These are phyloP conservation scores for Trametes elegans DNA, from an alignment of 768 basidiomycete species.

Conservation along the genomic window DNA sequence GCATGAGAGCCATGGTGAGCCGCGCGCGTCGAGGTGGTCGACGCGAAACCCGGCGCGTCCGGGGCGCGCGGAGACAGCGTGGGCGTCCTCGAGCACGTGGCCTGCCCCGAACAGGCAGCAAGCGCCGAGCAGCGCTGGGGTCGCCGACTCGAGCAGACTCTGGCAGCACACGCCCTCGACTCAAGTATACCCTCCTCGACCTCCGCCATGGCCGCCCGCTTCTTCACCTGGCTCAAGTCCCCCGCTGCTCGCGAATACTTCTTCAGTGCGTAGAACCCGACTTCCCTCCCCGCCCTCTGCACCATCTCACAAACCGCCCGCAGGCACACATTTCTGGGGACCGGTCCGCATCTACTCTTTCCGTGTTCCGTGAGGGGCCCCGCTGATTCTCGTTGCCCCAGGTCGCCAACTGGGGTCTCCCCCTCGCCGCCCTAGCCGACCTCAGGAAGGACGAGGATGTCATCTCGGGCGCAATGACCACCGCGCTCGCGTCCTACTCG, in stretches of 20 bases:
- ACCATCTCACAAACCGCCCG: conserved; percentile 21
- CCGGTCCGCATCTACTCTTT: conserved; percentile 60
- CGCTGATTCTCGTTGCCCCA: conserved; percentile 32
- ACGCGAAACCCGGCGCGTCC: background rate
- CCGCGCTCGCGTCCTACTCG: conserved; percentile 90
- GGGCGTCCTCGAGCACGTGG: conserved; percentile 2
- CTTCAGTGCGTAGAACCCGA: conserved; percentile 65
- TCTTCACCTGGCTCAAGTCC: conserved; percentile 86
- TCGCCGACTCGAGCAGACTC: background rate
- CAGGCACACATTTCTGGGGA: conserved; percentile 98
- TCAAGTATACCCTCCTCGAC: conserved; percentile 8
- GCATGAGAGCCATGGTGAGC: too few relatives aligned
- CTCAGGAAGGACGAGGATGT: conserved; percentile 92
- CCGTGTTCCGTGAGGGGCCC: background rate
- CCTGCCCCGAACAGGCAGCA: background rate
- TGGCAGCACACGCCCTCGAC: background rate
- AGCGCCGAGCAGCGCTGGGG: background rate
- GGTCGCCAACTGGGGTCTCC: conserved; percentile 99
- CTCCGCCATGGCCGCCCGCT: conserved; percentile 76
- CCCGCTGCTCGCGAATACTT: conserved; percentile 93
- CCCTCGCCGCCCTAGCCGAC: conserved; percentile 90
- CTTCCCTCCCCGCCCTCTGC: background rate
- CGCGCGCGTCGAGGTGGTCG: too few relatives aligned
- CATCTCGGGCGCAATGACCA: conserved; percentile 97
- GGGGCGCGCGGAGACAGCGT: background rate